These are phyloP conservation scores for Lecanicillium sp. DNA, from an alignment of 2,329 filamentous ascomycete genomes.

Conservation along the genomic window DNA sequence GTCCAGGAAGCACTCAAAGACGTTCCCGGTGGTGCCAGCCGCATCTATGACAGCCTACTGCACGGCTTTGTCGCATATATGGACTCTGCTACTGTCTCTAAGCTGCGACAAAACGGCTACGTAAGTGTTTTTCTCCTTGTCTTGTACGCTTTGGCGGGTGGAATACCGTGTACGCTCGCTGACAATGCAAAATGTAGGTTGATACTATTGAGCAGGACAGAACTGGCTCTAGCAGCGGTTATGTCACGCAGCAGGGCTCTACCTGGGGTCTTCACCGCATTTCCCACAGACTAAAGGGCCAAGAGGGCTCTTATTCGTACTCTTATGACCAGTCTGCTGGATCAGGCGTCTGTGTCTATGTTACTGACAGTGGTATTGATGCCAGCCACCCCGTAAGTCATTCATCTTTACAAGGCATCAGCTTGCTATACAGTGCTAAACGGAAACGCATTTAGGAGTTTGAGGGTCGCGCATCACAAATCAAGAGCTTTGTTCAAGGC, in stretches of 20 bases:
- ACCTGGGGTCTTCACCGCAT: conserved; percentile 19
- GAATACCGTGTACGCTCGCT: no score
- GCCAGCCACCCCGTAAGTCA: conserved; percentile 8
- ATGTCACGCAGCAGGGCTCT: conserved; percentile 9
- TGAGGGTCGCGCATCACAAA: conserved; percentile 14
- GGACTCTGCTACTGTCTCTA: not conserved
- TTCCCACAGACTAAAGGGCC: conserved; percentile 9
- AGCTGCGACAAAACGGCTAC: conserved; percentile 1
- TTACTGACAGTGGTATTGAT: conserved; percentile 31
- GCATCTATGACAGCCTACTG: conserved; percentile 3
- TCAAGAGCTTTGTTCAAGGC: conserved; percentile 3
- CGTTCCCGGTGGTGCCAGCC: not conserved
- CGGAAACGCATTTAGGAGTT: conserved; percentile 9
- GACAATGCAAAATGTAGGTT: no score
- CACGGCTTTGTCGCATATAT: conserved; percentile 4
- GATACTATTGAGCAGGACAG: conserved; percentile 8
- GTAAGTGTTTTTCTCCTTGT: not conserved
- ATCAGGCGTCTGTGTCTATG: conserved; percentile 27
- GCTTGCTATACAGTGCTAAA: not conserved
- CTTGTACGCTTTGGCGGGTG: no score
- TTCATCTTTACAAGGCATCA: no score
- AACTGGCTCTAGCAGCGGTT: not conserved
- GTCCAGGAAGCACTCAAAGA: not conserved
- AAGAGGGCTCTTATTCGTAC: conserved; percentile 17
- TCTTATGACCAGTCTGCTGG: conserved; percentile 23